Conservation (phyloP, 2,329 filamentous ascomycete genomes). For the Fusarium mexicanum region DNA sequence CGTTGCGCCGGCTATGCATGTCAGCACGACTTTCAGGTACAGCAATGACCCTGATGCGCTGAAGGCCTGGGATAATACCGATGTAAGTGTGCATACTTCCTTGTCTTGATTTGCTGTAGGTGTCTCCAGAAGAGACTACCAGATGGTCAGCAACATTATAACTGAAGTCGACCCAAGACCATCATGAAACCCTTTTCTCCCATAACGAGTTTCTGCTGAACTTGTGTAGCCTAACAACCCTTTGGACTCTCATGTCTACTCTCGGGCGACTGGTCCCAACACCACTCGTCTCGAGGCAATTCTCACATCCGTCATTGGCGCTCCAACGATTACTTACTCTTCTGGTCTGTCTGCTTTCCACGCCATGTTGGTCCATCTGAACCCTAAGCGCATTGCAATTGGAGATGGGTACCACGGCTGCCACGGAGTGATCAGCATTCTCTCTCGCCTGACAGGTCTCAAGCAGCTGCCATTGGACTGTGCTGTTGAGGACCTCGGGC, state of each 20-base stretch:
- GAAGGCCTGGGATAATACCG: conserved; percentile 59
- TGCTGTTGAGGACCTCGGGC: conserved; percentile 69
- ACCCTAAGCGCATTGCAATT: conserved; percentile 85
- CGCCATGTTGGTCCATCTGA: conserved; percentile 83
- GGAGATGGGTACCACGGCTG: conserved; percentile 92
- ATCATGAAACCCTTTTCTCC: neutral
- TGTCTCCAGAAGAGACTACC: neutral
- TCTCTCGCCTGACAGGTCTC: conserved; percentile 80
- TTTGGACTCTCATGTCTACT: conserved; percentile 80
- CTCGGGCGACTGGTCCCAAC: conserved; percentile 80
- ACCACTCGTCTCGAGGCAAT: conserved; percentile 86
- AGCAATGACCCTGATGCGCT: conserved; percentile 74
- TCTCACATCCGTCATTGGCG: conserved; percentile 76
- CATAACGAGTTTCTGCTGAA: conserved; percentile 5
- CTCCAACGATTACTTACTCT: conserved; percentile 77
- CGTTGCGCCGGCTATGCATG: conserved; percentile 88
- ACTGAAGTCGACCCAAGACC: neutral
- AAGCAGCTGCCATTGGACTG: conserved; percentile 77
- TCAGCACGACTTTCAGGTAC: conserved; percentile 93
- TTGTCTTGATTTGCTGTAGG: neutral
- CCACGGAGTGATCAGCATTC: conserved; percentile 81
- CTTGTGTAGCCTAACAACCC: conserved; percentile 57
- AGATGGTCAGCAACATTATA: neutral
- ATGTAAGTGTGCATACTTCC: conserved; percentile 57
- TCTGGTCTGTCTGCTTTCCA: conserved; percentile 91